Evolutionary conservation across 2,329 filamentous ascomycete genomes (phyloP).

Genomic region (Phialocephala sp.): DNA sequence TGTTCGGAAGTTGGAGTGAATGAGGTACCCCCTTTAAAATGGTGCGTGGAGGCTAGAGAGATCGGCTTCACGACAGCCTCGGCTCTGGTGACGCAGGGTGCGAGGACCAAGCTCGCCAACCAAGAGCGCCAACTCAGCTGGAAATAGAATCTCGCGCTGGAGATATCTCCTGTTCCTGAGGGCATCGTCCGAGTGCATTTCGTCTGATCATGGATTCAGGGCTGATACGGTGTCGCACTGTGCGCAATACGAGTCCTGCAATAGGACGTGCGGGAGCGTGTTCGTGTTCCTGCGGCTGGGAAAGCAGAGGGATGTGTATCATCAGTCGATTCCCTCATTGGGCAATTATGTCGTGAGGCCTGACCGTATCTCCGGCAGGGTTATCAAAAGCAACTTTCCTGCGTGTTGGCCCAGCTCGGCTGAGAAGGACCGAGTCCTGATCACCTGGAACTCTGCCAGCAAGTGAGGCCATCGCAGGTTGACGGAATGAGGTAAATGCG

Average conservation of each 20-base stretch:
- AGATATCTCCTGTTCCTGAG: not conserved
- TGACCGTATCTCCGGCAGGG: not conserved
- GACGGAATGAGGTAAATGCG: not conserved
- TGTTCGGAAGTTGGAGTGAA: constrained; percentile 1
- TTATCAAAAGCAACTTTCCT: not conserved
- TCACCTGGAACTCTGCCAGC: not conserved
- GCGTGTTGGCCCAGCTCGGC: not conserved
- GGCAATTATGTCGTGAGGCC: not conserved
- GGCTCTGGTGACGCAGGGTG: not conserved
- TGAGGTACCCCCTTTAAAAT: constrained; percentile 10
- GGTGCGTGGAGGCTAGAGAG: not conserved
- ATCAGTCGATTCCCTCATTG: constrained; percentile 1
- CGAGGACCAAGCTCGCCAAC: no score
- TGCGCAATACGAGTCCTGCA: not conserved
- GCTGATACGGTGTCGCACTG: not conserved
- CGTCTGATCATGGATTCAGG: no score
- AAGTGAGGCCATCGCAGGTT: not conserved
- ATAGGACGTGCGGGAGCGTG: no score
- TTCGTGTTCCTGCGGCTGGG: not conserved
- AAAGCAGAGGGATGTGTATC: not conserved
- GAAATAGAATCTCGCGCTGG: constrained; percentile 1
- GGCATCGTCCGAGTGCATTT: not conserved
- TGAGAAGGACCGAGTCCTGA: constrained; percentile 2
- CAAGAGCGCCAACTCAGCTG: not conserved
- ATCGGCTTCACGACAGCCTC: constrained; percentile 5